phyloP scores from a whole-genome alignment of 129 eudicot genomes.

The Chrysanthemum lavandulifolium region DNA sequence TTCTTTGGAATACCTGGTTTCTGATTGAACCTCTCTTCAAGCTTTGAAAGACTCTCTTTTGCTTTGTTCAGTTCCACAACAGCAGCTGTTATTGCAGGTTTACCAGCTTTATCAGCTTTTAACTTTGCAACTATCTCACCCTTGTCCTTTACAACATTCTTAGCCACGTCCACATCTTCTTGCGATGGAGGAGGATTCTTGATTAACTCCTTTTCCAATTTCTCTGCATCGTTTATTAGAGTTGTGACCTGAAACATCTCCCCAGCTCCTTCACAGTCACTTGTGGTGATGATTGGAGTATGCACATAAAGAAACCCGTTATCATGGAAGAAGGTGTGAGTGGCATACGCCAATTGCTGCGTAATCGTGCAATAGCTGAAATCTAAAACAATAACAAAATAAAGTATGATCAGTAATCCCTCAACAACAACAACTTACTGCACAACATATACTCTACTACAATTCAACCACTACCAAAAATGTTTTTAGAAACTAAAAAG shows the following conservation, averaged over 20 bases:
- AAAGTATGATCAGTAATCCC: neutral
- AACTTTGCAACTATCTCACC: constrained; percentile 66
- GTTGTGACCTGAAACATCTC: constrained; percentile 99
- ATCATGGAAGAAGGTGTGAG: constrained; percentile 84
- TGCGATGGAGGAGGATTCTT: constrained; percentile 72
- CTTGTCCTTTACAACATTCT: constrained; percentile 57
- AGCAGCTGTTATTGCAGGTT: constrained; percentile 59
- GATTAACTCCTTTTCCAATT: constrained; percentile 70
- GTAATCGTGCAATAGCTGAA: constrained; percentile 84
- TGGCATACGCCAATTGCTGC: constrained; percentile 79
- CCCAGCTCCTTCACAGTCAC: constrained; percentile 98
- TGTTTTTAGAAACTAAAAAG: too few relatives aligned
- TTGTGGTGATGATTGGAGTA: constrained; percentile 88
- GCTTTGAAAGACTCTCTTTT: constrained; percentile 55
- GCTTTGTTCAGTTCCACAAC: constrained; percentile 69
- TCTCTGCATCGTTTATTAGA: constrained; percentile 67
- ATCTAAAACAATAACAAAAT: constrained; percentile 40
- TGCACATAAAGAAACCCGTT: constrained; percentile 82
- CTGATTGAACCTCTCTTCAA: constrained; percentile 63
- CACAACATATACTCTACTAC: neutral
- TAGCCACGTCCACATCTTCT: constrained; percentile 58
- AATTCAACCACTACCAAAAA: neutral
- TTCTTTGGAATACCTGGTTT: constrained; percentile 70
- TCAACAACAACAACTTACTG: neutral
- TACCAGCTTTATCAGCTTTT: constrained; percentile 78